Conservation (phyloP, 805 yeast genomes). For the Gaillardinia entomophila region DNA sequence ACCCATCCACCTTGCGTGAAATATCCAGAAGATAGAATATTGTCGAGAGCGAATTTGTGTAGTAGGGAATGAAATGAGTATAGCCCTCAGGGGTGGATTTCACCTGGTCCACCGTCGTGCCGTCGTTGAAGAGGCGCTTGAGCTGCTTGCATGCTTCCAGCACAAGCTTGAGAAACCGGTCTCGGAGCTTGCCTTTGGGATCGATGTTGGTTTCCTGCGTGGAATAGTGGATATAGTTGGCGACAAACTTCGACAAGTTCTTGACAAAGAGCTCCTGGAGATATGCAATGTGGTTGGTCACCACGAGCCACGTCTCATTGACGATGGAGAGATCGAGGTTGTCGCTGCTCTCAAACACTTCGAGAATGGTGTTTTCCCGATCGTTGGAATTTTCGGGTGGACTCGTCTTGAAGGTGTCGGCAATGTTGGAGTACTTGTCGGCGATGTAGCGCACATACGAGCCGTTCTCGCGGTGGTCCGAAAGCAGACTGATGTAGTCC, state of each 20-base stretch:
- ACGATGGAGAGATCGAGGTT: slow-evolving; percentile 35
- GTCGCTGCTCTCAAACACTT: slow-evolving; percentile 31
- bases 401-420: slow-evolving; percentile 26
- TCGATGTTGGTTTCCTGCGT: slow-evolving; percentile 20
- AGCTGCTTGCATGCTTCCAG: slow-evolving; percentile 20
- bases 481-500: slow-evolving; percentile 30
- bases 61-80: slow-evolving; percentile 30
- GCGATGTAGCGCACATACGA: slow-evolving; percentile 32
- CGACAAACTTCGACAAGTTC: slow-evolving; percentile 28
- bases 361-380: slow-evolving; percentile 14
- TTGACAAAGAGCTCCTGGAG: slow-evolving; percentile 24
- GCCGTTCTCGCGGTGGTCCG: slow-evolving; percentile 26
- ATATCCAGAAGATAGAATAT: slow-evolving; percentile 28
- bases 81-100: slow-evolving; percentile 32
- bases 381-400: slow-evolving; percentile 24
- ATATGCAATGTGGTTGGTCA: slow-evolving; percentile 29
- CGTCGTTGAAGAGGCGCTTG: slow-evolving; percentile 23
- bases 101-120: slow-evolving; percentile 22
- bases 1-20: slow-evolving; percentile 18
- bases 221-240: slow-evolving; percentile 31
- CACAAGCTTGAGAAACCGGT: slow-evolving; percentile 18
- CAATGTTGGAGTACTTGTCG: slow-evolving; percentile 32
- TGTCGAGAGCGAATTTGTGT: slow-evolving; percentile 36
- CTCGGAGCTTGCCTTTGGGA: slow-evolving; percentile 20
- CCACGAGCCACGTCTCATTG: slow-evolving; percentile 40